phyloP scores from a whole-genome alignment of 2,329 filamentous ascomycete genomes.

The Fusarium torreyae region DNA sequence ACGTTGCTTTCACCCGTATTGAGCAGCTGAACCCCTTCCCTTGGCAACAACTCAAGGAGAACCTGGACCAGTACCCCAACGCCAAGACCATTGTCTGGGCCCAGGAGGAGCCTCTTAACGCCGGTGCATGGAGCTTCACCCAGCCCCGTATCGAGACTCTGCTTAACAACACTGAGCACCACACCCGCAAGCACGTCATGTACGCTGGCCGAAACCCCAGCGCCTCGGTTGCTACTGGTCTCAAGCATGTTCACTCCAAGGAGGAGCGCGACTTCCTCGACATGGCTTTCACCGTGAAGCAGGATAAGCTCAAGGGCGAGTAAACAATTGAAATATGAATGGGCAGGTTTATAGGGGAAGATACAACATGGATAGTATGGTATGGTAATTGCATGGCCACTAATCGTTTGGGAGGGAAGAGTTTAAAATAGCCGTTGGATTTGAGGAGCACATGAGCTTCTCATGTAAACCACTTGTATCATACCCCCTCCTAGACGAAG shows the following conservation, averaged over 20 bases:
- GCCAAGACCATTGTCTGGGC: slow-evolving; percentile 97
- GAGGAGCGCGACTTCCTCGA: slow-evolving; percentile 90
- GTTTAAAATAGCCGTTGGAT: slow-evolving; percentile 41
- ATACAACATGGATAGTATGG: slow-evolving; percentile 31
- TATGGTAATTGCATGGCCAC: slow-evolving; percentile 35
- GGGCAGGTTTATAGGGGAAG: slow-evolving; percentile 16
- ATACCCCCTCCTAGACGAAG: slow-evolving; percentile 53
- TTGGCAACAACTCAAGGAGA: slow-evolving; percentile 96
- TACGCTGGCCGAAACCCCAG: slow-evolving; percentile 96
- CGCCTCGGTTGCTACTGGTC: slow-evolving; percentile 92
- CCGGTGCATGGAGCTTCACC: slow-evolving; percentile 96
- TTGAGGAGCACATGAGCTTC: slow-evolving; percentile 46
- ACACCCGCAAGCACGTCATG: slow-evolving; percentile 95
- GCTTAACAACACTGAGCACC: slow-evolving; percentile 91
- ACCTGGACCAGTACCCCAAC: slow-evolving; percentile 96
- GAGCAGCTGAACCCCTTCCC: slow-evolving; percentile 99
- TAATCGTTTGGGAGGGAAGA: slow-evolving; percentile 47
- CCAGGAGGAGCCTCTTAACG: slow-evolving; percentile 98
- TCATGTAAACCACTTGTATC: slow-evolving; percentile 54
- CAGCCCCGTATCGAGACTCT: slow-evolving; percentile 98
- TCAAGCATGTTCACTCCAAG: slow-evolving; percentile 90
- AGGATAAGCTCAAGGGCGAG: slow-evolving; percentile 80
- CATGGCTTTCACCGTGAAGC: slow-evolving; percentile 74
- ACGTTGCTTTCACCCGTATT: slow-evolving; percentile 93
- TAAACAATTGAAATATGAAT: slow-evolving; percentile 52